phyloP scores from a whole-genome alignment of 495 filamentous ascomycete genomes.

The Penicillium waksmanii region DNA sequence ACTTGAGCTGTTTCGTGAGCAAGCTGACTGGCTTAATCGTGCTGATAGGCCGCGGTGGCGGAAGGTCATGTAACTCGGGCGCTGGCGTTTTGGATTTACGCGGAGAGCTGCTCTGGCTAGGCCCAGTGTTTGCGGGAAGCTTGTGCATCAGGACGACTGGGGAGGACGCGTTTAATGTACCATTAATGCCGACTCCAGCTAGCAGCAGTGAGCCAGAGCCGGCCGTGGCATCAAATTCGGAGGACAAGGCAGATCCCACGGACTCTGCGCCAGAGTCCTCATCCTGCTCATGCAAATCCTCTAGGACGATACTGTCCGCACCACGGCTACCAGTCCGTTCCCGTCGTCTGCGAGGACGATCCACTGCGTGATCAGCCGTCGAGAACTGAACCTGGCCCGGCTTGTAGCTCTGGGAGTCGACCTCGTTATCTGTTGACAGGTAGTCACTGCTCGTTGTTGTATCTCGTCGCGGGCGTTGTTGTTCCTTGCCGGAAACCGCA shows the following conservation, averaged over 20 bases:
- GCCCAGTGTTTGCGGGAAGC: constrained; percentile 40
- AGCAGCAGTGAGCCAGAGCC: constrained; percentile 62
- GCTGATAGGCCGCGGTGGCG: constrained; percentile 89
- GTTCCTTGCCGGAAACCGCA: constrained; percentile 68
- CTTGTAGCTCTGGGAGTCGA: constrained; percentile 69
- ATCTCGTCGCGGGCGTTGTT: constrained; percentile 74
- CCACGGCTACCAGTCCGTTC: constrained; percentile 60
- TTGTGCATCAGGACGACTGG: constrained; percentile 50
- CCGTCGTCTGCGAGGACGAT: constrained; percentile 59
- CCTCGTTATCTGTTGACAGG: constrained; percentile 86
- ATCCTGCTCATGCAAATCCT: constrained; percentile 53
- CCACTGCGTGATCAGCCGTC: constrained; percentile 54
- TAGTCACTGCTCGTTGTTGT: constrained; percentile 86
- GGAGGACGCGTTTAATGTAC: constrained; percentile 46
- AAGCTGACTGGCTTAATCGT: constrained; percentile 79
- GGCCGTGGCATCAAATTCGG: constrained; percentile 68
- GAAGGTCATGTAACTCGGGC: constrained; percentile 72
- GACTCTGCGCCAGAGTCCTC: constrained; percentile 67
- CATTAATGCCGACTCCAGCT: constrained; percentile 53
- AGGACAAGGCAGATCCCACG: constrained; percentile 65
- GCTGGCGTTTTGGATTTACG: constrained; percentile 62
- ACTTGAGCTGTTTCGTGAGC: constrained; percentile 70
- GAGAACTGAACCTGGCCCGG: constrained; percentile 60
- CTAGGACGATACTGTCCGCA: constrained; percentile 40
- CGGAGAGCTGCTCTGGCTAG: constrained; percentile 51